Percentiles rank a stretch among this genome's conserved stretches.
Conservation (phyloP, 306 rosid species). For the Corylus heterophylla region DNA sequence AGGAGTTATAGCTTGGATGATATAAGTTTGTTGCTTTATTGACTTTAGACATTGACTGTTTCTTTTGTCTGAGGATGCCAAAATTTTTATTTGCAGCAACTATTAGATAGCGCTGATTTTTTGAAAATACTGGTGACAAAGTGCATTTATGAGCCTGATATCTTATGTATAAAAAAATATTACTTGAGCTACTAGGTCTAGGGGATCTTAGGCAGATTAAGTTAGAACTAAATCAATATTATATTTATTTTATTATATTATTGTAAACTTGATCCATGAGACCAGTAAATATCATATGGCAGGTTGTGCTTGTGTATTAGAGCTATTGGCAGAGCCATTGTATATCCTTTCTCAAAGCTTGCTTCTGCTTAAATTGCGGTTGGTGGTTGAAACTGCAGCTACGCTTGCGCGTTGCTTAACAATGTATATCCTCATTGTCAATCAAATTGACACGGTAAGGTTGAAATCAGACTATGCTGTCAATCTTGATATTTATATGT, state of each 20-base stretch:
- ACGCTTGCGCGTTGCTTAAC: slow-evolving; percentile 82
- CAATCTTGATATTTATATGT: slow-evolving; percentile 18
- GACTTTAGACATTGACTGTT: not conserved
- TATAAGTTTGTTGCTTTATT: not conserved
- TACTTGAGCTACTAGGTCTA: not conserved
- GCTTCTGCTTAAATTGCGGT: slow-evolving; percentile 73
- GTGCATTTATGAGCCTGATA: not conserved
- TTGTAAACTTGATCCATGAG: slow-evolving; percentile 21
- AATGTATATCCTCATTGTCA: slow-evolving; percentile 66
- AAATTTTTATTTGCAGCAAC: not conserved
- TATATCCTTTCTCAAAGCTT: slow-evolving; percentile 89
- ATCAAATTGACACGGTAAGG: slow-evolving; percentile 64
- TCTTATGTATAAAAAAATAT: too few relatives aligned
- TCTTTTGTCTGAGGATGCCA: not conserved
- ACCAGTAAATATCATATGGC: slow-evolving; percentile 35
- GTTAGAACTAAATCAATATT: not conserved
- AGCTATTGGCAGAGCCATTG: slow-evolving; percentile 90
- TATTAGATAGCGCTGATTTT: not conserved
- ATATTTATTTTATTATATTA: not conserved
- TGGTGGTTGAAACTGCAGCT: slow-evolving; percentile 81
- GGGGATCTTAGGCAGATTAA: not conserved
- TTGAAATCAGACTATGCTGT: slow-evolving; percentile 18
- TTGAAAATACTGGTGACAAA: not conserved
- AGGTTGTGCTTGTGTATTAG: slow-evolving; percentile 89
- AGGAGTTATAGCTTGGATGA: not conserved